Evolutionary conservation across 805 yeast genomes (phyloP), one percentile per base, ranked within the genome.

Genomic region (Kodamaea nitidulidarum): DNA sequence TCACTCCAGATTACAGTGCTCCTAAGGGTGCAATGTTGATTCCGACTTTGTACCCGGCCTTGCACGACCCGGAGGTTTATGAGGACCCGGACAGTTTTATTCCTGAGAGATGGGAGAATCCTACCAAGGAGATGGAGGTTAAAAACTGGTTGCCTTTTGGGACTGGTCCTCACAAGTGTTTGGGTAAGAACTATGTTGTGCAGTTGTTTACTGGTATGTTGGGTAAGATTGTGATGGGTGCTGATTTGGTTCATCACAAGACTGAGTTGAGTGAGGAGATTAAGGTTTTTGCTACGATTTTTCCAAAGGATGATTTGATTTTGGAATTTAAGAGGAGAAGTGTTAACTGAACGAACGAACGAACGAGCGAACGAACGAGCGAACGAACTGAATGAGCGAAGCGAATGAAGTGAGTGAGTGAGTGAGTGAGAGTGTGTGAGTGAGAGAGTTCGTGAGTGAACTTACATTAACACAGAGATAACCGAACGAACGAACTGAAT

Each of bases 11-110:
- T 41, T 93, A 93, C 67, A 80, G 91, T 18, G 96, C 88, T 36
- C 98, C 98, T 60, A 90, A 88, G 68, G 98, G 98, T 33, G 74
- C 97, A 18, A 93, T 93, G 98, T 75, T 93, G 51, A 88, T 93
- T 51, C 98, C 98, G 44, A 87, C 97, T 5, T 66, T 88, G 49
- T 95, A 91, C 63, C 98, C 98, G 16, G 85, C 97, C 7, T 76
- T 93, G 58, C 98, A 93, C 60, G 98, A 93, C 60, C 96, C 97
- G 17, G 97, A 91, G 66, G 95, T 85, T 37, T 93, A 90, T 60
- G 93, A 87, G 40, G 77, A 91, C 49, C 98, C 98, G 25, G 98
- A 93, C 47, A 84, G 81, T 46, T 93, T 88, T 58, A 80, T 85
- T 46, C 98, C 98, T 36, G 98, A 93, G 58, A 83, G 98, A 71